Evolutionary conservation across 129 eudicot species (phyloP).

Genomic region (Kitagawia praeruptora): DNA sequence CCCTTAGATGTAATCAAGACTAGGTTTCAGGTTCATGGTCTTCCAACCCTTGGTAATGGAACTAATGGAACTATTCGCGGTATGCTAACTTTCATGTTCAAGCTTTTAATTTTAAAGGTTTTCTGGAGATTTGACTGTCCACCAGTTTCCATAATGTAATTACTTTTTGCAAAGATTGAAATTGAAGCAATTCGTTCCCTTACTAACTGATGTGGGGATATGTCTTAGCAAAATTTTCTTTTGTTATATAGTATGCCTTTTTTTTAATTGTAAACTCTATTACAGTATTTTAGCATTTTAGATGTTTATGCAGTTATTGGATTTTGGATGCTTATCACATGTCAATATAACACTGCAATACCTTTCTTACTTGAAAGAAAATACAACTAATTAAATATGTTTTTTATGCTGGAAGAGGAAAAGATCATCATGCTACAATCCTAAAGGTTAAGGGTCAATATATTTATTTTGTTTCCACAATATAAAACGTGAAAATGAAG

Average conservation of each 20-base stretch:
- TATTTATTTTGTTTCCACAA: neutral
- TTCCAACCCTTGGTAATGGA: slow-evolving; percentile 48
- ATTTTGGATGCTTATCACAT: neutral
- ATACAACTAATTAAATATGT: neutral
- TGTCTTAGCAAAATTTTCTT: too few relatives aligned
- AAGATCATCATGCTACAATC: neutral
- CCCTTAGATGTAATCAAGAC: slow-evolving; percentile 96
- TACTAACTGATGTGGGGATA: too few relatives aligned
- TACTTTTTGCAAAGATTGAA: too few relatives aligned
- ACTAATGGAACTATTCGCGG: slow-evolving; percentile 51
- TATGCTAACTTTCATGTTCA: slow-evolving; percentile 11
- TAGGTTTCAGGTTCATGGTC: slow-evolving; percentile 95
- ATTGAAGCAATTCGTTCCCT: too few relatives aligned
- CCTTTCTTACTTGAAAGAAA: neutral
- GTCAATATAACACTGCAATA: neutral
- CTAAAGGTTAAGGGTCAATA: neutral
- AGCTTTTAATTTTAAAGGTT: neutral
- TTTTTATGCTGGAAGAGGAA: neutral
- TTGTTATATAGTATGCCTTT: too few relatives aligned
- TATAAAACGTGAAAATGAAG: neutral
- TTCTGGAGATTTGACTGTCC: neutral
- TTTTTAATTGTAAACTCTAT: neutral
- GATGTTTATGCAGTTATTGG: neutral
- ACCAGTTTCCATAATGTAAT: neutral
- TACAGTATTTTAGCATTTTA: neutral